Evolutionary conservation across 2,329 filamentous ascomycete species (phyloP).

Genomic region (Aspergillus texensis): DNA sequence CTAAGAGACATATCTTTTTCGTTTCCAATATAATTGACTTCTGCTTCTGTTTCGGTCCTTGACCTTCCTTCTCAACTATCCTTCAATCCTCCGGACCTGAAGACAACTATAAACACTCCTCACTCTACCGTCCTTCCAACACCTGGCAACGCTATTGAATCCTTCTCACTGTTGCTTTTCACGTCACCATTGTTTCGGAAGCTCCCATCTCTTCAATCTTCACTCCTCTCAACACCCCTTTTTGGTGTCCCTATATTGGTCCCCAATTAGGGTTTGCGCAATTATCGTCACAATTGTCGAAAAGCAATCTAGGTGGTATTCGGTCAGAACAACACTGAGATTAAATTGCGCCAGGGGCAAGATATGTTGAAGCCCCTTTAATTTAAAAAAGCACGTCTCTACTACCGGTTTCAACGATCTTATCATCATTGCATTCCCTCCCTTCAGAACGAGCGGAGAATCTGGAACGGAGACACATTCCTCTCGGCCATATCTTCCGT

Average conservation of each 20-base stretch:
- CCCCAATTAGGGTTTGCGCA: constrained; percentile 19
- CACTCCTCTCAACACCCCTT: constrained; percentile 15
- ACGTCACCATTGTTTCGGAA: neutral
- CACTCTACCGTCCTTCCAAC: constrained; percentile 13
- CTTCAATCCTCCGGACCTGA: constrained; percentile 15
- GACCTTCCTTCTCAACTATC: constrained; percentile 12
- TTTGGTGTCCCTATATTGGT: constrained; percentile 18
- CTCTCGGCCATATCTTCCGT: constrained; percentile 18
- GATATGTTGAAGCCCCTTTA: constrained; percentile 28
- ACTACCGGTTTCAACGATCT: constrained; percentile 22
- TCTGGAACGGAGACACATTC: constrained; percentile 30
- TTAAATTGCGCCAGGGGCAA: constrained; percentile 20
- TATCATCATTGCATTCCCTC: constrained; percentile 35
- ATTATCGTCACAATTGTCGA: constrained; percentile 1
- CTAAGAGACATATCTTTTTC: constrained; percentile 3
- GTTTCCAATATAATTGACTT: constrained; percentile 9
- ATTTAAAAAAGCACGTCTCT: constrained; percentile 18
- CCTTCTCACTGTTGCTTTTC: constrained; percentile 5
- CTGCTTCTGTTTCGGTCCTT: constrained; percentile 13
- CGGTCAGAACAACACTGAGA: neutral
- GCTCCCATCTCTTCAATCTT: neutral
- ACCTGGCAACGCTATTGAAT: neutral
- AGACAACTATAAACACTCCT: constrained; percentile 8
- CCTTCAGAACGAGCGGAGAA: constrained; percentile 33
- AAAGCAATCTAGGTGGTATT: constrained; percentile 10